Evolutionary conservation across 352 stramenopile genomes (phyloP).

Genomic region (Globisporangium mamillatum): DNA sequence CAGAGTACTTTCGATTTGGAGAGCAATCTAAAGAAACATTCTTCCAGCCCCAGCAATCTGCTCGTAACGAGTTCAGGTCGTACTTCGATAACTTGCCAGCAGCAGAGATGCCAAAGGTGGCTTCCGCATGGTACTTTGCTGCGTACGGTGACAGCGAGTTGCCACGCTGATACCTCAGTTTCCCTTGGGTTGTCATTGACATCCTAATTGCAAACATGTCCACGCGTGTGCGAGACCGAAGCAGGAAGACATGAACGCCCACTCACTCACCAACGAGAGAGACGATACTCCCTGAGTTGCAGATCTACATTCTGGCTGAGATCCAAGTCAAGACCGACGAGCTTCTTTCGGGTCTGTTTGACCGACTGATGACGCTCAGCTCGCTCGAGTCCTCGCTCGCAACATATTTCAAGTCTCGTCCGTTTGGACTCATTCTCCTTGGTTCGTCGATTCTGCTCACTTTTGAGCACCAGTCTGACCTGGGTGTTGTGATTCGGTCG

Average conservation of each 20-base stretch:
- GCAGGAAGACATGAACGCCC: conserved; percentile 28
- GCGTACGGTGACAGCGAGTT: conserved; percentile 46
- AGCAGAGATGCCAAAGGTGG: conserved; percentile 36
- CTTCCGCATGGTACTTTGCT: conserved; percentile 69
- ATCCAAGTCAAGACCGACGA: conserved; percentile 46
- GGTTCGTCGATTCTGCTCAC: conserved; percentile 69
- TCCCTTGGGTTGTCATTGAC: conserved; percentile 71
- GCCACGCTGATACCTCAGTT: conserved; percentile 45
- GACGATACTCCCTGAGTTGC: conserved; percentile 48
- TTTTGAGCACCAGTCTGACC: conserved; percentile 75
- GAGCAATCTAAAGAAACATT: conserved; percentile 71
- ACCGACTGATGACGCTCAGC: conserved; percentile 56
- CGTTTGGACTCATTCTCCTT: conserved; percentile 56
- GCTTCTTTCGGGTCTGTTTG: conserved; percentile 58
- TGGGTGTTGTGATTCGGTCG: conserved; percentile 50
- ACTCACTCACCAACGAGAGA: conserved; percentile 22
- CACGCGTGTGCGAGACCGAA: conserved; percentile 9
- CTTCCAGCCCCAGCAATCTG: conserved; percentile 40
- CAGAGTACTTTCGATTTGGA: conserved; percentile 77
- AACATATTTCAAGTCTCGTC: conserved; percentile 34
- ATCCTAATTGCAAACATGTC: conserved; percentile 46
- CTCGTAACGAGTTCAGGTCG: conserved; percentile 45
- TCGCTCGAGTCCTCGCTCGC: conserved; percentile 38
- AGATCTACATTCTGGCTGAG: conserved; percentile 58
- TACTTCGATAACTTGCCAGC: conserved; percentile 19